Conservation (phyloP, 2,329 filamentous ascomycete species). For the Stachybotrys echinatus region DNA sequence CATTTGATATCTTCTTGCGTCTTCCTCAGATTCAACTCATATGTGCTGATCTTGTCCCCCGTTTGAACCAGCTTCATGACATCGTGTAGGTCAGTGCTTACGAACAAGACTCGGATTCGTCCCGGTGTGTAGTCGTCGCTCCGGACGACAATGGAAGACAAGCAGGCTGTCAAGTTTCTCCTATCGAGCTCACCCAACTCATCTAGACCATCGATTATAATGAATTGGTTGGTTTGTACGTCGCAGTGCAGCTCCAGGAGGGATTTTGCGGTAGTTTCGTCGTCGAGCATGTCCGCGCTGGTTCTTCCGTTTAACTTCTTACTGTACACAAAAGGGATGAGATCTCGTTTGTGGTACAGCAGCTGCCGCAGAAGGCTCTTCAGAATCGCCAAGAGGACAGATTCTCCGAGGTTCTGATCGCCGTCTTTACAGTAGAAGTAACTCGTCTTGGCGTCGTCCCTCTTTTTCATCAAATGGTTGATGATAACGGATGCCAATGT, state of each 20-base stretch:
- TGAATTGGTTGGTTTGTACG: slow-evolving; percentile 19
- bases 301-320: background rate
- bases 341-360: background rate
- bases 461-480: slow-evolving; percentile 13
- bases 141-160: slow-evolving; percentile 2
- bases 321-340: slow-evolving; percentile 3
- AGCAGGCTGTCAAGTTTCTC: slow-evolving; percentile 20
- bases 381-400: background rate
- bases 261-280: slow-evolving; percentile 12
- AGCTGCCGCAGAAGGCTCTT: background rate
- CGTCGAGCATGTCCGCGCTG: background rate
- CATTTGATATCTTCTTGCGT: slow-evolving; percentile 1
- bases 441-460: slow-evolving; percentile 13
- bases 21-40: background rate
- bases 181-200: slow-evolving; percentile 27
- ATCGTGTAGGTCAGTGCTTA: background rate
- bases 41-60: background rate
- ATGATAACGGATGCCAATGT: slow-evolving; percentile 33
- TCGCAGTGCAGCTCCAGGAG: slow-evolving; percentile 26
- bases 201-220: slow-evolving; percentile 40
- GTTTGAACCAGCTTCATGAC: background rate
- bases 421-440: slow-evolving; percentile 37
- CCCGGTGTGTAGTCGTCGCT: slow-evolving; percentile 1
- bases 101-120: background rate
- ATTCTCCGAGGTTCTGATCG: slow-evolving; percentile 8